These are phyloP conservation scores for Geranium brycei DNA, from an alignment of 345 rosid species.

Conservation along the genomic window DNA sequence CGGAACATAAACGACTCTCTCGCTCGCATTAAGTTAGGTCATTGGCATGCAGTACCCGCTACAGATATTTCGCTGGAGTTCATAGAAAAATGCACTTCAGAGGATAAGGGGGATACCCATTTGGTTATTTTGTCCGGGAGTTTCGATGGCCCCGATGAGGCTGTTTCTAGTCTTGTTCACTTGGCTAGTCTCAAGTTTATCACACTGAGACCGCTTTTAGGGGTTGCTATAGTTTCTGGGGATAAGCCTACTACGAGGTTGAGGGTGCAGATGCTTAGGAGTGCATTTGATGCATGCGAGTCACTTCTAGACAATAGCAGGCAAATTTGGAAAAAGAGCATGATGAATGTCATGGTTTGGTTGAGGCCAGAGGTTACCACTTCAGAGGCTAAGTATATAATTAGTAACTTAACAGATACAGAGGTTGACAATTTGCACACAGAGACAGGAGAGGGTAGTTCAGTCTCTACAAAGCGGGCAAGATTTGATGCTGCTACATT, in stretches of 20 bases:
- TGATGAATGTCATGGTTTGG: constrained; percentile 89
- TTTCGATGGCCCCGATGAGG: constrained; percentile 81
- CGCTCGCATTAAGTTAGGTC: constrained; percentile 72
- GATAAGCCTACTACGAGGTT: constrained; percentile 40
- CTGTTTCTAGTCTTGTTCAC: constrained; percentile 72
- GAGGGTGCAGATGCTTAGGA: constrained; percentile 65
- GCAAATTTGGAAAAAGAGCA: constrained; percentile 78
- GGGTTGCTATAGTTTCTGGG: constrained; percentile 15
- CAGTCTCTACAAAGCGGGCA: constrained; percentile 26
- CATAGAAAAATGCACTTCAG: constrained; percentile 20
- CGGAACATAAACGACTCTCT: constrained; percentile 33
- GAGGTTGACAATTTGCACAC: constrained; percentile 15
- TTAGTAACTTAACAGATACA: constrained; percentile 16
- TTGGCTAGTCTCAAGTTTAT: constrained; percentile 50
- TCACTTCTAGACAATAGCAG: constrained; percentile 56
- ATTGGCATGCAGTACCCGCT: constrained; percentile 67
- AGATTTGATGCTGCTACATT: constrained; percentile 62
- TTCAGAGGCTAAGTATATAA: constrained; percentile 63
- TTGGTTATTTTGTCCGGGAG: constrained; percentile 48
- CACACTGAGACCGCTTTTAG: constrained; percentile 49
- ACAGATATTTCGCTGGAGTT: constrained; percentile 52
- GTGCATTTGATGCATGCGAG: constrained; percentile 61
- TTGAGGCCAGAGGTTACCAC: constrained; percentile 79
- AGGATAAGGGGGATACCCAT: constrained; percentile 20
- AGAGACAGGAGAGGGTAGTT: constrained; percentile 17